Evolutionary conservation across 1,284 basidiomycete genomes (phyloP).

Genomic region (Pulveroboletus sp.): DNA sequence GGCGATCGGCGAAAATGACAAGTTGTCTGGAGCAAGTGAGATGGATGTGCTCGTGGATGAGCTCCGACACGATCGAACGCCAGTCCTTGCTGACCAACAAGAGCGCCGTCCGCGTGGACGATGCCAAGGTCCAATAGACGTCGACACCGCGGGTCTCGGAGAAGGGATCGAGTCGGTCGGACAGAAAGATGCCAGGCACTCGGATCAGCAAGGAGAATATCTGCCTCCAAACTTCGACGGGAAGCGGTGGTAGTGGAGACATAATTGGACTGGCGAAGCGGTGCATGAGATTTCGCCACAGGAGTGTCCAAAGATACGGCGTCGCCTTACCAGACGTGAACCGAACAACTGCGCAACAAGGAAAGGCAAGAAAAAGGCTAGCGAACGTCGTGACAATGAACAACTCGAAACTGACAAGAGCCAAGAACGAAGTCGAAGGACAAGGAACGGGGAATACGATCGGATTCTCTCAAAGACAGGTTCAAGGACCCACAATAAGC

Average conservation of each 20-base stretch:
- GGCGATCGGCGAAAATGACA: conserved; percentile 32
- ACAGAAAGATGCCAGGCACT: conserved; percentile 24
- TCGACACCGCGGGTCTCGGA: conserved; percentile 23
- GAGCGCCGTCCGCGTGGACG: conserved; percentile 19
- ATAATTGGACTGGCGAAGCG: conserved; percentile 16
- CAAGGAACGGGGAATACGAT: neutral
- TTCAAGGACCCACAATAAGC: conserved; percentile 30
- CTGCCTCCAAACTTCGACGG: conserved; percentile 36
- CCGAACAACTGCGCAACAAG: conserved; percentile 2
- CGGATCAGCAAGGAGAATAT: conserved; percentile 32
- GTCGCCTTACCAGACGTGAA: conserved; percentile 9
- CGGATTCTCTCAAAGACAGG: neutral
- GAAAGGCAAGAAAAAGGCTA: neutral
- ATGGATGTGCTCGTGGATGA: conserved; percentile 43
- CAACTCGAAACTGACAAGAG: neutral
- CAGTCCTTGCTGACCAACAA: conserved; percentile 39
- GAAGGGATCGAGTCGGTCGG: conserved; percentile 35
- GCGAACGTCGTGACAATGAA: neutral
- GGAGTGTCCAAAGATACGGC: neutral
- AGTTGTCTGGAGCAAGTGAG: conserved; percentile 39
- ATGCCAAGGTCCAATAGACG: conserved; percentile 19
- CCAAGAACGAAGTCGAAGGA: neutral
- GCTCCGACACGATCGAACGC: conserved; percentile 37
- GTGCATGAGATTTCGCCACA: conserved; percentile 7
- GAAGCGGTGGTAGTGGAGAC: conserved; percentile 23